Base-by-base conservation (phyloP, 75 land plant genomes). In the Selaginella moellendorffii region DNA sequence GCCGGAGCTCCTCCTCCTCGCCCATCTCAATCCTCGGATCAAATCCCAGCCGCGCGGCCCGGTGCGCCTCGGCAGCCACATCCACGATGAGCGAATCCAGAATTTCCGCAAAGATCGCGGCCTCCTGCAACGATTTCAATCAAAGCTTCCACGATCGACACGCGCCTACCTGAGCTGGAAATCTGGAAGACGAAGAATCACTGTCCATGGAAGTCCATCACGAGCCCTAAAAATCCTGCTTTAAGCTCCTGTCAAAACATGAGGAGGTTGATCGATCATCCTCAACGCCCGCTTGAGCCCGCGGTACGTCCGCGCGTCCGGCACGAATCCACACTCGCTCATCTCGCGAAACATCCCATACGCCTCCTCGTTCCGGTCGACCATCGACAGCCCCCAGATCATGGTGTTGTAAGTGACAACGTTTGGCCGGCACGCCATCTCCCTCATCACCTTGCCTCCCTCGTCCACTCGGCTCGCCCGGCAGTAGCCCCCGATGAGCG, bases 41-140 rank as follows among this genome's bases (percentile, higher is more conserved):
- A 63, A 92, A 83, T 1, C 86, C 93, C 67, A 92, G 61, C 61
- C 80, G 74, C 20, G 89, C 93, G 59, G 80, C 86, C 0, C 97
- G 77, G 64, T 92, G 97, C 28, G 79, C 78, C 58, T 92, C 97
- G 24, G 89, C 80, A 53, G 97, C 93, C 64, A 92, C 81, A 68
- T 92, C 97, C 29, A 80, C 79, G 18, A 92, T 85, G 23, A 83
- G 61, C 2, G 89, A 87, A 59, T 92, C 93, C 5, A 92, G 74
- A 21, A 92, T 75, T 19, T 87, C 89, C 26, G 2, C 52, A 62
- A 84, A 84, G 22, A 74, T 71, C n/a, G 21, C 23, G 53, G 51
- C 46, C 20, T 65, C 79, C 53, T 62, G 71, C 74, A 68, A 66
- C 19, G n/a, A n/a, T n/a, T n/a, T n/a, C n/a, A n/a, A n/a, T n/a